Evolutionary conservation across 805 yeast genomes (phyloP), one percentile per base, ranked within the genome.

Genomic region (Priceomyces castillae): DNA sequence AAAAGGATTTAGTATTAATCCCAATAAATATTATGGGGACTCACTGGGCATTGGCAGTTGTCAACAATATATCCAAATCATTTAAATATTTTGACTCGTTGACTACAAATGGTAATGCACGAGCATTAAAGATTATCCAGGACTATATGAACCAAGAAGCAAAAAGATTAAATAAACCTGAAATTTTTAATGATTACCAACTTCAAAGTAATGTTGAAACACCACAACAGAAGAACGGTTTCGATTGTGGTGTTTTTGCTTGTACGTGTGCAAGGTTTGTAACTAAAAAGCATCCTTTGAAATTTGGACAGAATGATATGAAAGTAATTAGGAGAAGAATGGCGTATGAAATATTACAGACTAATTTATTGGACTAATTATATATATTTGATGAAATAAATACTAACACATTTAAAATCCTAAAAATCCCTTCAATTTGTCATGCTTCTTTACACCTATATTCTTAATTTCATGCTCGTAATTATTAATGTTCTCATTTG

Each of bases 221-320:
- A 34, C 98, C 99, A 1, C 87, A 84, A 51, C 99, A 94, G 59
- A 69, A 74, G 20, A 94, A 94, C 58, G 97, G 97, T 0, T 87
- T 61, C 52, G 99, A 94, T 62, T 94, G 99, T 69, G 99, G 99
- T 6, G 95, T 92, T 2, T 94, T 90, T 57, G 78, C 95, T 2
- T 85, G 97, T 61, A 79, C 90, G 43, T 84, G 82, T 37, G 87
- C 86, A 1, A 76, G 80, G 38, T 82, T 75, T 37, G 53, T 88
- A 34, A 65, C 90, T 0, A 65, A 78, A 28, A 76, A 71, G 4
- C 59, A 61, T 19, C 73, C 72, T 0, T 63, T 87, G 31, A 56
- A 62, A 2, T 92, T 81, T 53, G 58, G 78, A 6, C 90, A 85
- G 52, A 63, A 67, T 6, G 95, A 89, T 56, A 90, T 92, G 81